A percentile compares a stretch with the other conserved stretches of the same genome.
These are phyloP conservation scores for Lodderomyces metapsilosis DNA, from an alignment of 1,139 yeast species.

Conservation along the genomic window DNA sequence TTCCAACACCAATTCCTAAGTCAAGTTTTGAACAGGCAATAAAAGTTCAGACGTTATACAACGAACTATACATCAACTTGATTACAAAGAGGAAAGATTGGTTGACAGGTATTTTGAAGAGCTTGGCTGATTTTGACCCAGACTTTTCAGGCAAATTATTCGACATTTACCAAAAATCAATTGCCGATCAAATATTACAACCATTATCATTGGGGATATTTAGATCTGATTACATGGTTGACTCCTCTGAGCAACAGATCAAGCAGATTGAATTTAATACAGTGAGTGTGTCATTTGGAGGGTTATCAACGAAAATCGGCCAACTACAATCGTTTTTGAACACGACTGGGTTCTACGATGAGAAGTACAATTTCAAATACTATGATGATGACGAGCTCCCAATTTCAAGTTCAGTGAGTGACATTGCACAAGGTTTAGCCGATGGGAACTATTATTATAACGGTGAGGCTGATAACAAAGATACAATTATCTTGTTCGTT, in stretches of 20 bases:
- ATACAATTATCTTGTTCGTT: slow-evolving; percentile 68
- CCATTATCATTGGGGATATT: slow-evolving; percentile 78
- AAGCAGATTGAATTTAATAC: slow-evolving; percentile 97
- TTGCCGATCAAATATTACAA: slow-evolving; percentile 49
- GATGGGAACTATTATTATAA: slow-evolving; percentile 61
- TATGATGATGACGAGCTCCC: slow-evolving; percentile 57
- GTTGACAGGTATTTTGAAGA: slow-evolving; percentile 56
- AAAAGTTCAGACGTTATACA: slow-evolving; percentile 66
- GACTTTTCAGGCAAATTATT: slow-evolving; percentile 82
- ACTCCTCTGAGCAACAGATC: slow-evolving; percentile 45
- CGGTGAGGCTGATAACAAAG: slow-evolving; percentile 17
- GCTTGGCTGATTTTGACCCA: slow-evolving; percentile 58
- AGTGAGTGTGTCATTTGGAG: slow-evolving; percentile 93
- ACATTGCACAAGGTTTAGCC: slow-evolving; percentile 70
- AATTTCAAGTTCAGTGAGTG: slow-evolving; percentile 58
- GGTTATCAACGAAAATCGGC: slow-evolving; percentile 78
- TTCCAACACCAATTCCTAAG: slow-evolving; percentile 85
- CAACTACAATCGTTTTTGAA: slow-evolving; percentile 69
- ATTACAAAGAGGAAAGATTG: slow-evolving; percentile 54
- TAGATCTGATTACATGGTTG: slow-evolving; percentile 87
- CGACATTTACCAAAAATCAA: slow-evolving; percentile 48
- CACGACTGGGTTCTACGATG: slow-evolving; percentile 51
- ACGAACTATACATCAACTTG: slow-evolving; percentile 69
- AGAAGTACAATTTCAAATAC: slow-evolving; percentile 33
- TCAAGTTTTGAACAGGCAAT: slow-evolving; percentile 64